Conservation (phyloP, 768 basidiomycete species). For the Tremella fuciformis region DNA sequence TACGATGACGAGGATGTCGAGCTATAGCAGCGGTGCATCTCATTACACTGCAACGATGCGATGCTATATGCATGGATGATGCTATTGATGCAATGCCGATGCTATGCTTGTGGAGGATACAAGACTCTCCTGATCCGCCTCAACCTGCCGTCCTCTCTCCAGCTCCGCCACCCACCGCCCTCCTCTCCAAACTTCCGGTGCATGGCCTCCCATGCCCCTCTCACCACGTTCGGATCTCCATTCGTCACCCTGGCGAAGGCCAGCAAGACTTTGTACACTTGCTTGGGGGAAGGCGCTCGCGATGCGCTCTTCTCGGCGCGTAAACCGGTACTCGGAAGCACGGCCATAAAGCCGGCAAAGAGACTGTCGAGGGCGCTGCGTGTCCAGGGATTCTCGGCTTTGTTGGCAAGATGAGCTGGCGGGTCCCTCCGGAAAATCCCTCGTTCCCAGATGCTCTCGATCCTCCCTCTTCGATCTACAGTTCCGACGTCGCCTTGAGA, state of each 20-base stretch:
- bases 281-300: conserved; percentile 26
- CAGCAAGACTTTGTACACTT: conserved; percentile 32
- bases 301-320: background rate
- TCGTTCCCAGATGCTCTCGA: background rate
- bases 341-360: background rate
- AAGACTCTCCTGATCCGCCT: conserved; percentile 18
- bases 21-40: conserved; percentile 47
- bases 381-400: too few species aligned
- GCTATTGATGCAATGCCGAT: conserved; percentile 1
- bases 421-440: background rate
- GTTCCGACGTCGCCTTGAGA: background rate
- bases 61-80: conserved; percentile 1
- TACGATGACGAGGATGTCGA: conserved; percentile 94
- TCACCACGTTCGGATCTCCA: conserved; percentile 24
- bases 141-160: conserved; percentile 39
- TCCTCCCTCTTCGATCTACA: background rate
- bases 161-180: conserved; percentile 38
- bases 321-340: background rate
- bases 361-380: too few species aligned
- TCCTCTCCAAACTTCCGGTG: conserved; percentile 38
- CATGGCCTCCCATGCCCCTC: conserved; percentile 31
- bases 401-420: background rate
- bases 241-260: conserved; percentile 36
- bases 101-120: background rate
- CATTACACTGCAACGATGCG: background rate